Base-by-base conservation (phyloP, 169 alveolate genomes). In the Nephromyces sp. region DNA sequence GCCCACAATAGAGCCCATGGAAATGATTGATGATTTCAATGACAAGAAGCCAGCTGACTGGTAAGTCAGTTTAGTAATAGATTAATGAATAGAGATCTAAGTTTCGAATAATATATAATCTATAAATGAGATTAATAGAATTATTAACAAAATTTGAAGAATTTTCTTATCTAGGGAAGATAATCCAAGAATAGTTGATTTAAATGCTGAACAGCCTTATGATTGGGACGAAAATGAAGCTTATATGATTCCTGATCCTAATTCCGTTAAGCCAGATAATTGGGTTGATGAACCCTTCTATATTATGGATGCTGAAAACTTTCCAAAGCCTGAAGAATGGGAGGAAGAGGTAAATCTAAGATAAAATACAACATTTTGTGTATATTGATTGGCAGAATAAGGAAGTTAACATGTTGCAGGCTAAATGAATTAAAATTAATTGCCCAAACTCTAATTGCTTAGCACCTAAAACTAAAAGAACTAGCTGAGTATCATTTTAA, bases 141-240 rank as follows among this genome's bases (percentile, higher is more conserved):
- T n/a, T n/a, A n/a, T n/a, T n/a, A n/a, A n/a, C n/a, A n/a, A n/a
- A n/a, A n/a, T n/a, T 43, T 43, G 15, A 43, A 15, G 15, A 43
- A 15, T 43, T 43, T n/a, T 43, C 57, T 43, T 21, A n/a, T 62
- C 15, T 62, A 62, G 80, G 80, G 70, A 67, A 32, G 80, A 74
- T 30, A 43, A 51, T 0, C 66, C 74, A 25, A 77, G 51, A 72
- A 77, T 77, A 31, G 78, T 66, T 6, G 83, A 77, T 28, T 75
- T 75, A 0, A 75, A 77, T 4, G 73, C 77, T 6, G 27, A 28
- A 29, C 70, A 77, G 64, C 83, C 83, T 0, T 77, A 77, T 6
- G 83, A 77, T 32, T 77, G 83, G 83, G 83, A 69, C 21, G 83
- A 77, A 15, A 75, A 69, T 3, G 78, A 70, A 33, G 75, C 80